These are phyloP conservation scores for Apiotrichum montevideense DNA, from an alignment of 1,284 basidiomycete species.

Conservation along the genomic window DNA sequence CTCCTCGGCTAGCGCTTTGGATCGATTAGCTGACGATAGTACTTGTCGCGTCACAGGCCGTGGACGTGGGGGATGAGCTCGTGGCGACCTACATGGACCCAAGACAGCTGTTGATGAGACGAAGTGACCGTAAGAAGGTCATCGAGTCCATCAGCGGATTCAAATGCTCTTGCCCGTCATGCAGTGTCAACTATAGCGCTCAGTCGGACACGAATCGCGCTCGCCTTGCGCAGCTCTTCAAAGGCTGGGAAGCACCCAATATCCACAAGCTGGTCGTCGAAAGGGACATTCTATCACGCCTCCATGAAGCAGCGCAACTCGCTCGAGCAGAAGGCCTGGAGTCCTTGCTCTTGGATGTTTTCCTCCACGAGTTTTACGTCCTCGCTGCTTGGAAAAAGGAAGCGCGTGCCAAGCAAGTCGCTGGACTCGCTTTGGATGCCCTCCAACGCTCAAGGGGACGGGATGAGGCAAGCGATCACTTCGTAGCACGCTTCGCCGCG, in stretches of 20 bases:
- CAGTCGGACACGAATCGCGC: constrained; percentile 1
- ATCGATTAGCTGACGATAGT: constrained; percentile 3
- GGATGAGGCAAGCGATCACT: not conserved
- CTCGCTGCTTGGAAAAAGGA: not conserved
- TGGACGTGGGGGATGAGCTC: constrained; percentile 16
- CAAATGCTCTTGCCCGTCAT: constrained; percentile 2
- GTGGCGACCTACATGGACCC: constrained; percentile 14
- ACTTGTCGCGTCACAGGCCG: constrained; percentile 13
- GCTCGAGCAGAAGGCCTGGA: not conserved
- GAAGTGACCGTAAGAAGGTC: not conserved
- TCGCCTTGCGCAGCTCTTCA: not conserved
- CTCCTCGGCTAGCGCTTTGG: too few species aligned
- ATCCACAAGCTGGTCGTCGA: not conserved
- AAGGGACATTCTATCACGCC: not conserved
- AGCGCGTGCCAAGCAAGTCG: not conserved
- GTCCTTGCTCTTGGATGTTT: not conserved
- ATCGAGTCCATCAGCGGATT: not conserved
- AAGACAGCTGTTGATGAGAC: not conserved
- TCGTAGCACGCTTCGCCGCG: not conserved
- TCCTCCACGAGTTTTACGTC: not conserved
- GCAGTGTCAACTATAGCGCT: not conserved
- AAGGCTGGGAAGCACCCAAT: not conserved
- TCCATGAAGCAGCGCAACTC: not conserved
- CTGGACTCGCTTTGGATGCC: not conserved
- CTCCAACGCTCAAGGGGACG: not conserved